Base-by-base conservation (phyloP, 106 monocot genomes). In the Posidonia australis region DNA sequence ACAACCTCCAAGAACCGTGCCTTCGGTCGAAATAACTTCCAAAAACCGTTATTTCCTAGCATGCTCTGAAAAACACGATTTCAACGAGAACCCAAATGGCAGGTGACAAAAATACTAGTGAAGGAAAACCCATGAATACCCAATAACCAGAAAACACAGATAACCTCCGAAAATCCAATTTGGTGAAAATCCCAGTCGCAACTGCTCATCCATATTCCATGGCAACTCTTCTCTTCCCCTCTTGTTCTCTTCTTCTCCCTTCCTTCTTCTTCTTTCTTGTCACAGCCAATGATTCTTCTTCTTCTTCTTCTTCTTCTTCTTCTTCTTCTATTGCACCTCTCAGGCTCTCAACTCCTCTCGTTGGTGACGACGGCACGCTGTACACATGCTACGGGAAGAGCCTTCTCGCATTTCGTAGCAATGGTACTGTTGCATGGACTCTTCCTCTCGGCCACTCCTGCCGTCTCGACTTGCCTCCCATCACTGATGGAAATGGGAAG, bases 281-380 rank as follows among this genome's bases (percentile, higher is more conserved):
- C 18, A 11, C 41, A 61, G 61, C 61, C 28, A 1, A 18, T 14
- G 21, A 45, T n/a, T n/a, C n/a, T n/a, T n/a, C n/a, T n/a, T n/a
- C n/a, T n/a, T n/a, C n/a, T n/a, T n/a, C n/a, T n/a, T n/a, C 25
- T 48, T 64, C 21, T 43, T 25, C 20, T 48, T 46, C 43, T 16
- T 11, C 19, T 10, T 13, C 13, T 28, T 9, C 10, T 44, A 36
- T 5, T 16, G 5, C 32, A 62, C 41, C 62, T 14, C 57, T 76
- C 68, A 73, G 64, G 74, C 57, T 77, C 25, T 80, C 75, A 59
- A 69, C 54, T 36, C 67, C 80, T 7, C 71, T 60, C 22, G 26
- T 70, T 51, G 84, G 84, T 66, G 88, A 83, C 68, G 92, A 85
- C 44, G 89, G 93, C 43, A 89, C 52, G 27, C 44, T 94, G 52